A percentile compares a stretch with the other conserved stretches of the same genome.
Evolutionary conservation across 2,329 filamentous ascomycete genomes (phyloP).

Genomic region (Fusarium sp.): DNA sequence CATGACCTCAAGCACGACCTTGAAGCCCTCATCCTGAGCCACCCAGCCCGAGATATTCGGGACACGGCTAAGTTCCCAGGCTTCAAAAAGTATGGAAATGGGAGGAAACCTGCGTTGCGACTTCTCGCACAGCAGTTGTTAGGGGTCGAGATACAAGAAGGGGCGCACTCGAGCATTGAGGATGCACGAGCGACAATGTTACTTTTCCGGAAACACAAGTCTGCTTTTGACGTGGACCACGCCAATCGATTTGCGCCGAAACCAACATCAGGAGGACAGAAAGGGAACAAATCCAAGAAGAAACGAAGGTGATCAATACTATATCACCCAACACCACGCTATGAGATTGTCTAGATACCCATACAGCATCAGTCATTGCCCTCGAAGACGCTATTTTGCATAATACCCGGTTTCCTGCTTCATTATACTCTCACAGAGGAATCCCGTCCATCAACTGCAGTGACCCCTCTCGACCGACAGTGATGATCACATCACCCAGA

Average conservation of each 20-base stretch:
- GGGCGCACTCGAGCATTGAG: conserved; percentile 73
- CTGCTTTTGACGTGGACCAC: conserved; percentile 85
- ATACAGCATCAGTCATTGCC: conserved; percentile 11
- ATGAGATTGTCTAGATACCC: conserved; percentile 33
- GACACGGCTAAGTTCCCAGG: conserved; percentile 84
- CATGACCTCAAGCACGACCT: conserved; percentile 87
- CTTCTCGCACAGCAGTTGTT: conserved; percentile 67
- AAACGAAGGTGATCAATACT: conserved; percentile 49
- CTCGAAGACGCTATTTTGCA: not conserved
- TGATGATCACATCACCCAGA: conserved; percentile 78
- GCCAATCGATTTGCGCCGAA: conserved; percentile 69
- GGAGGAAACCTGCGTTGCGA: conserved; percentile 75
- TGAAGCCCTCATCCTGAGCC: conserved; percentile 78
- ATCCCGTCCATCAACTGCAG: conserved; percentile 77
- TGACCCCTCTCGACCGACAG: conserved; percentile 72
- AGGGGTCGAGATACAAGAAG: conserved; percentile 70
- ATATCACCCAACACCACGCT: not conserved
- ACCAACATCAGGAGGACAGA: conserved; percentile 31
- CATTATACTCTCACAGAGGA: conserved; percentile 59
- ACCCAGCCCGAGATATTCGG: conserved; percentile 81
- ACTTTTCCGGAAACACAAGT: conserved; percentile 84
- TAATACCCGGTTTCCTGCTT: not conserved
- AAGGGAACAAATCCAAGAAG: conserved; percentile 55
- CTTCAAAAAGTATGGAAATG: conserved; percentile 76
- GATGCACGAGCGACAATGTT: conserved; percentile 93